Percentiles rank a stretch among this genome's conserved stretches.
phyloP scores from a whole-genome alignment of 495 filamentous ascomycete genomes.

The Penicillium turbatum region DNA sequence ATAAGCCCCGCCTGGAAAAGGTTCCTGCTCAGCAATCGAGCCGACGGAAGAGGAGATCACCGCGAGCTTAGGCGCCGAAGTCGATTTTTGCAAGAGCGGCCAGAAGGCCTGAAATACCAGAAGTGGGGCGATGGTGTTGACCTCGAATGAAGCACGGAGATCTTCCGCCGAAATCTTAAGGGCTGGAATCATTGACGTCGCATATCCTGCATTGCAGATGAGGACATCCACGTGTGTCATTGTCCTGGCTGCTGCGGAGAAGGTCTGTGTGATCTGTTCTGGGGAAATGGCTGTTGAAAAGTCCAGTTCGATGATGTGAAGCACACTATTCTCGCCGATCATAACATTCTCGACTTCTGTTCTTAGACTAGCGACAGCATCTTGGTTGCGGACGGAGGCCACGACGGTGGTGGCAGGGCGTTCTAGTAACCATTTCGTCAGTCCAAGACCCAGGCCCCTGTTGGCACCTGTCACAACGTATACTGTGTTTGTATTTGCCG shows the following conservation, averaged over 20 bases:
- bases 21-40: constrained; percentile 19
- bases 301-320: constrained; percentile 44
- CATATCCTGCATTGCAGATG: constrained; percentile 47
- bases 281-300: constrained; percentile 20
- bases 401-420: constrained; percentile 45
- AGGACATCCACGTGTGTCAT: constrained; percentile 44
- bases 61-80: constrained; percentile 28
- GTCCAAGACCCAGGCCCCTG: constrained; percentile 47
- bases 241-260: not conserved
- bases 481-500: constrained; percentile 1
- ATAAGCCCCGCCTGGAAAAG: constrained; percentile 34
- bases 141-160: constrained; percentile 29
- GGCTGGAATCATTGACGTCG: constrained; percentile 14
- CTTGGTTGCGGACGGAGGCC: constrained; percentile 37
- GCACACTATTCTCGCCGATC: constrained; percentile 25
- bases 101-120: constrained; percentile 36
- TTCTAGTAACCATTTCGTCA: constrained; percentile 35
- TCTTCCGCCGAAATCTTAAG: constrained; percentile 17
- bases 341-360: constrained; percentile 13
- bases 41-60: constrained; percentile 25
- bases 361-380: constrained; percentile 19
- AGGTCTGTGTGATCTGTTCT: constrained; percentile 2
- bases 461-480: constrained; percentile 35
- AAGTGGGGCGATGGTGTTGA: constrained; percentile 38
- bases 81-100: constrained; percentile 32